Percentiles rank a stretch among this genome's conserved stretches.
phyloP scores from a whole-genome alignment of 345 rosid genomes.

The Mercurialis annua region DNA sequence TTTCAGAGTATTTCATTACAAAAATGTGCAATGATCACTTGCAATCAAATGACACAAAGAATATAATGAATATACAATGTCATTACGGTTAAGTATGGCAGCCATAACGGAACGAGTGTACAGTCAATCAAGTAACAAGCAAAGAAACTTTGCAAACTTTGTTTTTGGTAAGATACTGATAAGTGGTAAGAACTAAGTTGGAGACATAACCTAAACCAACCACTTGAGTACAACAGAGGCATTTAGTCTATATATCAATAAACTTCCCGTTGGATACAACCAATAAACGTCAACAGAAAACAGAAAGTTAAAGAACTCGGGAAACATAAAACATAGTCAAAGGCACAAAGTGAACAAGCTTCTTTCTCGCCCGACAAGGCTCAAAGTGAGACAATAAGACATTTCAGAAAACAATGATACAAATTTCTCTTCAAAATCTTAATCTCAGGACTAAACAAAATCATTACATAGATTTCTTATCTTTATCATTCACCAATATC shows the following conservation, averaged over 20 bases:
- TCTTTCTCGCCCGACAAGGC: background rate
- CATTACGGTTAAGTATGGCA: background rate
- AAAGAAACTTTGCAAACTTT: background rate
- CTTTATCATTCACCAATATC: background rate
- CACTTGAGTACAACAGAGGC: background rate
- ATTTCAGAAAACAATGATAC: background rate
- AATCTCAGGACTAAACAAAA: background rate
- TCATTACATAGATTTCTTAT: background rate
- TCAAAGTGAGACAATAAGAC: background rate
- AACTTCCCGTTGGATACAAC: background rate
- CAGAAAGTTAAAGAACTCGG: background rate
- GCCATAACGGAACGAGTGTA: background rate
- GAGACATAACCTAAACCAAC: background rate
- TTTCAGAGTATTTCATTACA: background rate
- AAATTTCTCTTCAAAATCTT: background rate
- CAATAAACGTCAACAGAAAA: background rate
- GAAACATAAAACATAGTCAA: background rate
- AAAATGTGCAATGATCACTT: background rate
- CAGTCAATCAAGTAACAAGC: background rate
- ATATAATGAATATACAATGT: background rate
- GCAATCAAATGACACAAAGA: background rate
- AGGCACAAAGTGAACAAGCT: background rate
- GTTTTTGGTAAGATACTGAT: background rate
- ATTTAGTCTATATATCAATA: background rate
- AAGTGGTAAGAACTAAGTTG: background rate